A percentile compares a stretch with the other conserved stretches of the same genome.
phyloP scores from a whole-genome alignment of 495 filamentous ascomycete species.

The Neurospora sp. region DNA sequence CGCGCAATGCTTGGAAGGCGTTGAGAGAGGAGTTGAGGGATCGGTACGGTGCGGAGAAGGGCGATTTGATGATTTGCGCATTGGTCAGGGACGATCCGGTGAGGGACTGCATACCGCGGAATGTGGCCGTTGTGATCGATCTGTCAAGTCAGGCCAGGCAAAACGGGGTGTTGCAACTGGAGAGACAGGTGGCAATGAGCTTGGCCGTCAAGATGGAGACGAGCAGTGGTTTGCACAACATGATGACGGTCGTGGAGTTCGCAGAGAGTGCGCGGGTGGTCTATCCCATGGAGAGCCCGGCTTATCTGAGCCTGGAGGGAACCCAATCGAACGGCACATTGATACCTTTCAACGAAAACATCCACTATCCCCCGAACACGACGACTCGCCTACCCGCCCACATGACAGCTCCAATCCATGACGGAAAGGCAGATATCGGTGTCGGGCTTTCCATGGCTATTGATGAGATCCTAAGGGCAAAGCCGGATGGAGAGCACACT shows the following conservation, averaged over 20 bases:
- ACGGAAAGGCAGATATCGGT: constrained; percentile 2
- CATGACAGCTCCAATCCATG: not conserved
- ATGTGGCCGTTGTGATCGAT: not conserved
- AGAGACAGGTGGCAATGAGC: not conserved
- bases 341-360: not conserved
- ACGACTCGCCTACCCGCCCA: not conserved
- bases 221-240: constrained; percentile 1
- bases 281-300: constrained; percentile 9
- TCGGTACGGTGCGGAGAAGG: constrained; percentile 8
- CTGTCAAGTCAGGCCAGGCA: not conserved
- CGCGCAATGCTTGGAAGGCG: constrained; percentile 10
- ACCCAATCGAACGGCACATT: not conserved
- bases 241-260: constrained; percentile 7
- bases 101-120: constrained; percentile 8
- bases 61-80: constrained; percentile 19
- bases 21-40: constrained; percentile 8
- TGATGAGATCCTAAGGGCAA: constrained; percentile 7
- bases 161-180: not conserved
- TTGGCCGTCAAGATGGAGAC: not conserved
- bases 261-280: constrained; percentile 4
- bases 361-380: not conserved
- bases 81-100: constrained; percentile 18
- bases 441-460: constrained; percentile 11
- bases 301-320: not conserved
- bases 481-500: constrained; percentile 11